Evolutionary conservation across 2,329 filamentous ascomycete species (phyloP), one percentile per base, ranked within the genome.

Genomic region (Tricladium varicosporioides): DNA sequence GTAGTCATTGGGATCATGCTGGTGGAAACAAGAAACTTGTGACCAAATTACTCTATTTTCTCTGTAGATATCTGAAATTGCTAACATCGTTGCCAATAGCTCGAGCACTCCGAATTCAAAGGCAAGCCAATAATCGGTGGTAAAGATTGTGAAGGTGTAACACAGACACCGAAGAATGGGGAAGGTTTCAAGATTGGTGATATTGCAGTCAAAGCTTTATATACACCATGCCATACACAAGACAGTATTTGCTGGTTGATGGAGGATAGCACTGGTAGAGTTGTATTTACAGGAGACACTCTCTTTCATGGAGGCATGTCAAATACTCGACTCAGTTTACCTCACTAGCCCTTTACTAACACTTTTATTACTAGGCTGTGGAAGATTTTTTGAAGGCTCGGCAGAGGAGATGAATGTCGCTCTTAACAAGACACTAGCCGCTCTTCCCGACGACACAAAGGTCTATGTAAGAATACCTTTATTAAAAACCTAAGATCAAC

Each of bases 171-270:
- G 0, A 74, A 76, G 2, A 83, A 97, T 71, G 85, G 86, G 42
- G 84, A 91, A 63, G 84, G 79, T 2, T 96, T 97, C 78, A 87
- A 84, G 61, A 84, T 99, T 60, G 94, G 94, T 55, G 81, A 82
- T 64, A 94, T 99, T 72, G 81, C 82, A 13, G 88, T 97, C 56
- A 93, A 84, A 70, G 89, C 90, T 19, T 78, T 97, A n/a, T 89
- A 97, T 75, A 99, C 94, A 11, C 94, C 94, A 1, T 99, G 94
- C 73, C 94, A 99, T 72, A 99, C 94, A 1, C 92, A 97, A 76
- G 94, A 99, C 76, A 97, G 92, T 73, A 96, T 99, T 71, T 99
- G 94, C 79, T 99, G 87, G 78, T 91, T 86, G 65, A 86, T 94
- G 78, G 84, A 96, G 74, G 93, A 99, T 69, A 86, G 85, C 16